Percentiles rank a stretch among this genome's conserved stretches.
Conservation (phyloP, 169 alveolate species). For the Theileria sp. region DNA sequence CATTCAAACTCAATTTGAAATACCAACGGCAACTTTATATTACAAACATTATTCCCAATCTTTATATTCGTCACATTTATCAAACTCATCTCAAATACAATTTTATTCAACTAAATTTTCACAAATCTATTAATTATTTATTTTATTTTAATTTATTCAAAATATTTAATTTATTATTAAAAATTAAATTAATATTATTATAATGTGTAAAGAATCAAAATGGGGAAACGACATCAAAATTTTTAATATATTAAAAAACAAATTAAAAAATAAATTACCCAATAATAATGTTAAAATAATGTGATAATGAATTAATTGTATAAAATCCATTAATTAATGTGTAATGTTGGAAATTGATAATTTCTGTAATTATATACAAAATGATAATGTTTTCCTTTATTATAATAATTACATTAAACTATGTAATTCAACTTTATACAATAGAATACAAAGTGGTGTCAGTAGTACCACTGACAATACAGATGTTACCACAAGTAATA, state of each 20-base stretch:
- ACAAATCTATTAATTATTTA: too few relatives aligned
- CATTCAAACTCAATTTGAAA: slow-evolving; percentile 93
- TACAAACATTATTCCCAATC: slow-evolving; percentile 87
- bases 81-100: slow-evolving; percentile 90
- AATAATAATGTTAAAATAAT: too few relatives aligned
- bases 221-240: not conserved
- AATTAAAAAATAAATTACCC: too few relatives aligned
- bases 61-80: slow-evolving; percentile 91
- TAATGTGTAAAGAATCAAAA: not conserved
- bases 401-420: not conserved
- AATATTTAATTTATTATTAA: too few relatives aligned
- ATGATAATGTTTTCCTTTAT: not conserved
- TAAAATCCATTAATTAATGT: too few relatives aligned
- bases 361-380: not conserved
- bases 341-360: not conserved
- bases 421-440: not conserved
- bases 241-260: not conserved
- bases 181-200: too few relatives aligned
- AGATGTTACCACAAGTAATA: too few relatives aligned
- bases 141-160: too few relatives aligned
- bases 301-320: too few relatives aligned
- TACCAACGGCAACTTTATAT: slow-evolving; percentile 86
- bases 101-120: too few relatives aligned
- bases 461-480: too few relatives aligned
- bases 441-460: not conserved